phyloP scores from a whole-genome alignment of 352 stramenopile genomes.

The Phytopythium vexans region DNA sequence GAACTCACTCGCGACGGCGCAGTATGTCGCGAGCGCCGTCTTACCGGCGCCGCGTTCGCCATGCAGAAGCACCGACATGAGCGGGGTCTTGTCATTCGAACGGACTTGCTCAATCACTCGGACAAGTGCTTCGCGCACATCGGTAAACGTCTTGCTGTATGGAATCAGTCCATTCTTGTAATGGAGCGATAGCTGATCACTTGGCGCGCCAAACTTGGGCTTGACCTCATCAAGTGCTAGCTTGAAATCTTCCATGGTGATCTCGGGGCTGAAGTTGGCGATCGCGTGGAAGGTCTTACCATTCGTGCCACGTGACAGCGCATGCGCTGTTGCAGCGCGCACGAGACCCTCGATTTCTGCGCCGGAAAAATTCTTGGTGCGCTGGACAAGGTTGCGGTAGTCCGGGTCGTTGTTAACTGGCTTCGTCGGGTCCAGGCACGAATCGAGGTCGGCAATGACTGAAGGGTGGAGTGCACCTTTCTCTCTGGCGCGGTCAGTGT shows the following conservation, averaged over 20 bases:
- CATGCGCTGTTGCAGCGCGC: slow-evolving; percentile 89
- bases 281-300: slow-evolving; percentile 83
- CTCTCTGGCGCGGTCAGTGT: slow-evolving; percentile 90
- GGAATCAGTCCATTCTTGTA: slow-evolving; percentile 96
- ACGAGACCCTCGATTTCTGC: slow-evolving; percentile 98
- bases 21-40: slow-evolving; percentile 96
- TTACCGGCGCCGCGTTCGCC: slow-evolving; percentile 94
- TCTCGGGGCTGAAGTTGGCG: slow-evolving; percentile 72
- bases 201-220: slow-evolving; percentile 96
- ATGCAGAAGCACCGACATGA: slow-evolving; percentile 98
- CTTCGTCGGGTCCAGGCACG: slow-evolving; percentile 66
- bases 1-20: slow-evolving; percentile 95
- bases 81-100: slow-evolving; percentile 92
- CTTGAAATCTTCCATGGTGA: slow-evolving; percentile 93
- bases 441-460: slow-evolving; percentile 78
- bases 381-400: slow-evolving; percentile 90
- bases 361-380: slow-evolving; percentile 99
- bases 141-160: slow-evolving; percentile 94
- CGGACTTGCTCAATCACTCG: slow-evolving; percentile 95
- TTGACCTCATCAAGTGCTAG: slow-evolving; percentile 94
- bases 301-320: slow-evolving; percentile 76
- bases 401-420: slow-evolving; percentile 59
- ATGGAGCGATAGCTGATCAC: slow-evolving; percentile 94
- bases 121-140: slow-evolving; percentile 89
- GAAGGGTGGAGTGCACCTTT: slow-evolving; percentile 66